Evolutionary conservation across 306 rosid species (phyloP), one percentile per base, ranked within the genome.

Genomic region (Inga laurina): DNA sequence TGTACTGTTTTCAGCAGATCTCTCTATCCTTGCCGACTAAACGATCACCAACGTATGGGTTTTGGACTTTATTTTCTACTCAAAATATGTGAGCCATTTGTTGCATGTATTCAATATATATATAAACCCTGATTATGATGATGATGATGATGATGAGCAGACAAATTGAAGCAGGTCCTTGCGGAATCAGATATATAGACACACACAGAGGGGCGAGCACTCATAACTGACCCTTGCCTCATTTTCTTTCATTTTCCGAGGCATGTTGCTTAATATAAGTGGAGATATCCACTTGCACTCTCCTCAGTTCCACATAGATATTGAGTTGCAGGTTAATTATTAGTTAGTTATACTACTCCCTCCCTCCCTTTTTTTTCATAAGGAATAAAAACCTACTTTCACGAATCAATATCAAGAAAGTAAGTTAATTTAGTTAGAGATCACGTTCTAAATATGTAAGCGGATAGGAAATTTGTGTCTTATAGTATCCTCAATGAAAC

Each of bases 211-310:
- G 18, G 69, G 43, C 11, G 11, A 14, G 7, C 46, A 39, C 49
- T 10, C 12, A 78, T 41, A 74, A 57, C 75, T 80, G 57, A 51
- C 1, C 66, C 73, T 39, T 13, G 19, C 32, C 41, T 32, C 19
- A 66, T 51, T 32, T 8, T 51, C 49, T 82, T 75, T 71, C 77
- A 75, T 51, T 43, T 79, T 79, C 82, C 84, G 10, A 85, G 82
- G 76, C 14, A 76, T 79, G 71, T 21, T 67, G 39, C 43, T 14
- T 35, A 34, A 70, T 14, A 68, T 19, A 75, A 54, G 46, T 70
- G 52, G 35, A 51, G 35, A 39, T 69, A 24, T 41, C 75, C 30
- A 15, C 72, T 44, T 24, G 35, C 14, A 3, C 35, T 9, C 34
- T 65, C 37, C 35, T 64, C 71, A 52, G 72, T 51, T 51, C 54